Conservation (phyloP, 73 alveolate species). For the Uronychia binucleata region DNA sequence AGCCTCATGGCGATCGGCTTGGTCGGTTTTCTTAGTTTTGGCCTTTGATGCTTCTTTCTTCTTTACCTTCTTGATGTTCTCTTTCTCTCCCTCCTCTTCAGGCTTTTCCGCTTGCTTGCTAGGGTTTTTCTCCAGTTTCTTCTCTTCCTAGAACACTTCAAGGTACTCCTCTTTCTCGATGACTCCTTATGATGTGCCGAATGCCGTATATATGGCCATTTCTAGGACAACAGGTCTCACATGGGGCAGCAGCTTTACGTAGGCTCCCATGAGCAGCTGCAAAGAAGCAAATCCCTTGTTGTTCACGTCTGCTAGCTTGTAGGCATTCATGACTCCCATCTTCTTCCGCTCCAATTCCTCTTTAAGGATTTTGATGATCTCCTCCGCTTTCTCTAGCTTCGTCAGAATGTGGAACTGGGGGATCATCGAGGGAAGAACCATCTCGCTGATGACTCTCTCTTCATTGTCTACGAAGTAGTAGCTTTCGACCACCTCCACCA, state of each 20-base stretch:
- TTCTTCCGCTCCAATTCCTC: not conserved
- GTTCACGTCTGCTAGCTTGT: not conserved
- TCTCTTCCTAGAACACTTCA: not conserved
- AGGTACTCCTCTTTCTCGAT: not conserved
- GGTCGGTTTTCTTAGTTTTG: not conserved
- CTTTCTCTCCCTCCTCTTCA: not conserved
- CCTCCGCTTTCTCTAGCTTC: not conserved
- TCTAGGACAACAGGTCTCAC: not conserved
- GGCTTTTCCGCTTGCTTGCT: not conserved
- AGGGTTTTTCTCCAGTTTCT: not conserved
- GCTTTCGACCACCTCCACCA: conserved; percentile 13
- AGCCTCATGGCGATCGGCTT: conserved; percentile 1
- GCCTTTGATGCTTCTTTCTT: not conserved
- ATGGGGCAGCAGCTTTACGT: not conserved
- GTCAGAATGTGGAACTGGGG: not conserved
- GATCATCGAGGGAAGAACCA: not conserved
- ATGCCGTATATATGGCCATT: not conserved
- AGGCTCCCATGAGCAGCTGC: not conserved
- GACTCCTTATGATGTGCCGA: not conserved
- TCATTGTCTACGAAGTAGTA: conserved; percentile 3
- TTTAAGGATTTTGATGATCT: not conserved
- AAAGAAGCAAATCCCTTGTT: not conserved
- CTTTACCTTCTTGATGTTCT: not conserved
- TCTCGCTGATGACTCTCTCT: not conserved
- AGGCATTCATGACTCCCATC: not conserved